Base-by-base conservation (phyloP, 129 eudicot species). In the Silybum marianum region DNA sequence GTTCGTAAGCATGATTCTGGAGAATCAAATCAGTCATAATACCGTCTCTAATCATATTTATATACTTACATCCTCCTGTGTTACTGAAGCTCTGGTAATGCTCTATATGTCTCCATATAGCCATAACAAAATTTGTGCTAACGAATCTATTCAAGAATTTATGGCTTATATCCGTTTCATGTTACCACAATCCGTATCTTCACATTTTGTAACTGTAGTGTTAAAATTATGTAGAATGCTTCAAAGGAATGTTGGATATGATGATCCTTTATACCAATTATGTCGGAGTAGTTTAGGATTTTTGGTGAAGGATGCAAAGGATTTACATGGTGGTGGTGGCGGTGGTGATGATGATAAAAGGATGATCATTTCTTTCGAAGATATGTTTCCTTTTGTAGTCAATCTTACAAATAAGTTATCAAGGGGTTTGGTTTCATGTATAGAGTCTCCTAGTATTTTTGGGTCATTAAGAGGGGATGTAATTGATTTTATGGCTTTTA, bases 151-250 rank as follows among this genome's bases (percentile, higher is more conserved):
- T 60, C 69, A 63, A 23, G 72, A 58, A 16, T 92, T 94, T 40
- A 22, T 90, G 11, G 71, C n/a, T 38, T 75, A 71, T 0, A 24
- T 63, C 68, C 82, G 75, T 74, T 75, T 34, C 62, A 23, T 40
- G 51, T 78, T 80, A 63, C 89, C 84, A 4, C 74, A 69, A 39
- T 36, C 71, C 5, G 21, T 70, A 3, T 63, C 80, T 74, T 12
- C 80, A 3, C 69, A 65, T 0, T 91, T 86, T 77, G 88, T 88
- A 0, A 86, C 85, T 0, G 73, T 92, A 54, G 82, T 90, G 21
- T 87, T 94, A 78, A 90, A 89, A 18, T 94, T 94, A 42, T 94
- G 96, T 81, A 87, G 77, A 75, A 80, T 89, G 86, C 86, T 94
- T 39, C 74, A 78, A 18, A 72, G 76, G 22, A 77, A 72, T 9